Percentiles rank a stretch among this genome's conserved stretches.
Conservation (phyloP, 2,329 filamentous ascomycete genomes). For the Penicillium janthinellum region DNA sequence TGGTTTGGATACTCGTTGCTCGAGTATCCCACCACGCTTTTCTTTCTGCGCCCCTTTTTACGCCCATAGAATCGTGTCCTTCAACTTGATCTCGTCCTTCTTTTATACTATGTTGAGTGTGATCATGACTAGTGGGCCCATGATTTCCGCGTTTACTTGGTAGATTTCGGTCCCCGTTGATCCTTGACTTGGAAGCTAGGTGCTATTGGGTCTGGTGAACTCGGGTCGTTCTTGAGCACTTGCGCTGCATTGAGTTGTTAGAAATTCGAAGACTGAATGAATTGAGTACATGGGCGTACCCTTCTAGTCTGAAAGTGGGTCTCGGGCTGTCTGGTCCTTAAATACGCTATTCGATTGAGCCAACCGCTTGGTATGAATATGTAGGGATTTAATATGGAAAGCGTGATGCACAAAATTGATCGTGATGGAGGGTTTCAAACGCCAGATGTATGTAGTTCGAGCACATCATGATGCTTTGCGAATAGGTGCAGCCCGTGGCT, state of each 20-base stretch:
- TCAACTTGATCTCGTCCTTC: neutral
- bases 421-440: neutral
- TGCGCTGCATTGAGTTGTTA: neutral
- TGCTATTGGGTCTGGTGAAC: no score
- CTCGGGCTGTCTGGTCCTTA: no score
- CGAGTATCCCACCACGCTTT: neutral
- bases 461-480: neutral
- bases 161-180: neutral
- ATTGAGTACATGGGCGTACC: neutral
- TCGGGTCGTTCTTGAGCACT: neutral
- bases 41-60: neutral
- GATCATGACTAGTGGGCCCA: neutral
- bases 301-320: neutral
- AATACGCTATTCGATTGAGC: neutral
- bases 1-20: neutral
- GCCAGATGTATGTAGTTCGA: neutral
- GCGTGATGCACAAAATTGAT: no score
- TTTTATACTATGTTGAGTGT: neutral
- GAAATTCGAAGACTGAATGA: constrained; percentile 1
- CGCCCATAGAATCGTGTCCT: constrained; percentile 2
- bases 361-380: neutral
- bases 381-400: no score
- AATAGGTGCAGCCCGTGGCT: neutral
- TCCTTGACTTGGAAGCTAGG: neutral
- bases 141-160: neutral